A percentile compares a stretch with the other conserved stretches of the same genome.
Evolutionary conservation across 352 stramenopile genomes (phyloP).

Genomic region (Pythium sukuiense): DNA sequence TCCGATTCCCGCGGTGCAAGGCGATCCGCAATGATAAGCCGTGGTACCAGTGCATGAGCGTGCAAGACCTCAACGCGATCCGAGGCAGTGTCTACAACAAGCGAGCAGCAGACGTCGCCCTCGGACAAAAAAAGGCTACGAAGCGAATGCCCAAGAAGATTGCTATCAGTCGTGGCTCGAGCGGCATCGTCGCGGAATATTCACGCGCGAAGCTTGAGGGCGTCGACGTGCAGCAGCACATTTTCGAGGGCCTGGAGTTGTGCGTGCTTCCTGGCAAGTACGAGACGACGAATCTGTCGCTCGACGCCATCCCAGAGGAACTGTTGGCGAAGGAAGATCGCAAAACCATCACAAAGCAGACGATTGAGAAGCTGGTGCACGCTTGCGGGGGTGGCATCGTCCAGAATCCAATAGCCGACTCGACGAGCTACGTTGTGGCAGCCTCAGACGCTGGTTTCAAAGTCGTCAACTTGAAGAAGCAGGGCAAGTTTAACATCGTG

Average conservation of each 20-base stretch:
- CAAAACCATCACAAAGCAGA: conserved; percentile 54
- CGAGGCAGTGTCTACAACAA: conserved; percentile 68
- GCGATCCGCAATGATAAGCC: conserved; percentile 80
- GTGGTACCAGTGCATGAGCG: conserved; percentile 79
- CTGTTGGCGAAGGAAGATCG: conserved; percentile 32
- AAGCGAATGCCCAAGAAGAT: conserved; percentile 50
- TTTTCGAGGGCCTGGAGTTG: conserved; percentile 74
- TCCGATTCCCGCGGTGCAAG: conserved; percentile 82
- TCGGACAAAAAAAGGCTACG: conserved; percentile 59
- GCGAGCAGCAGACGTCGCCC: conserved; percentile 62
- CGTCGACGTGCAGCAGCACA: conserved; percentile 50
- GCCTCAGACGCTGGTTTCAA: conserved; percentile 69
- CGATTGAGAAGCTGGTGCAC: conserved; percentile 73
- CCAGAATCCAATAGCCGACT: conserved; percentile 72
- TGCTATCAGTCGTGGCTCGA: conserved; percentile 22
- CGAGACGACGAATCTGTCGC: conserved; percentile 7
- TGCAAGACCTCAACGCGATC: conserved; percentile 73
- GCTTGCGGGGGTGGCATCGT: conserved; percentile 66
- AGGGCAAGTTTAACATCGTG: conserved; percentile 76
- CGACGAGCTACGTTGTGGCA: conserved; percentile 67
- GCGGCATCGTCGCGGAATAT: conserved; percentile 56
- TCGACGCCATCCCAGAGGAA: conserved; percentile 32
- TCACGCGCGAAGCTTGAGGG: conserved; percentile 59
- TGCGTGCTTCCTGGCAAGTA: conserved; percentile 84
- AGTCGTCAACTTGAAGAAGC: conserved; percentile 77